Base-by-base conservation (phyloP, 2,329 filamentous ascomycete genomes). In the Stemphylium beticola region DNA sequence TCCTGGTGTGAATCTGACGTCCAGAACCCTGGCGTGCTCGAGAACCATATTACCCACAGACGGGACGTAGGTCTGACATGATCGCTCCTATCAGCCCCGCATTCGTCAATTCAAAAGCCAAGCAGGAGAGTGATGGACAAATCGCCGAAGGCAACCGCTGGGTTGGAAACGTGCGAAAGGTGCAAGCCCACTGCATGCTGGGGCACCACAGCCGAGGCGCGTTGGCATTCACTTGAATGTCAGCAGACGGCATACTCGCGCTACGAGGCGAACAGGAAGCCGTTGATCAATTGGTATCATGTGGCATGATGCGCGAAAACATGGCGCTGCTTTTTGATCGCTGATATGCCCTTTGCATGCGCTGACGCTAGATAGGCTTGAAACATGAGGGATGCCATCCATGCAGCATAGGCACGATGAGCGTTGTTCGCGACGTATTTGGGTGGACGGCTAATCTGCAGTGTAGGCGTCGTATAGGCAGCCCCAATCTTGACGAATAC, bases 311-410 rank as follows among this genome's bases (percentile, higher is more conserved):
- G 50, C 34, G 26, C 9, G 29, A 14, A 17, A 32, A 17, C 29
- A 32, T 36, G 22, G 22, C 11, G 44, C n/a, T 39, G 20, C 17
- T 38, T 37, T 29, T 18, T 42, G n/a, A 14, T 22, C 51, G 65
- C 60, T 68, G 59, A 68, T 64, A 63, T 43, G 15, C 20, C 37
- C 38, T 58, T 53, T 58, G 57, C 51, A 32, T 41, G 38, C 55
- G 62, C 63, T 69, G 65, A 68, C 65, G 33, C 26, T 41, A 38
- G 50, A 50, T 57, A 64, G 46, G 60, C 53, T 56, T 60, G 60
- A 64, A 49, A 49, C 47, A 29, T 29, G 26, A 29, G 9, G 26
- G 26, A 29, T 2, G 7, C 26, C 26, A 29, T 11, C 7, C 26
- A 29, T 1, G 9, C 10, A 2, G 1, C 9, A 29, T 29, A 7